Percentiles rank a stretch among this genome's conserved stretches.
These are phyloP conservation scores for Stemphylium vesicarium DNA, from an alignment of 2,329 filamentous ascomycete genomes.

Conservation along the genomic window DNA sequence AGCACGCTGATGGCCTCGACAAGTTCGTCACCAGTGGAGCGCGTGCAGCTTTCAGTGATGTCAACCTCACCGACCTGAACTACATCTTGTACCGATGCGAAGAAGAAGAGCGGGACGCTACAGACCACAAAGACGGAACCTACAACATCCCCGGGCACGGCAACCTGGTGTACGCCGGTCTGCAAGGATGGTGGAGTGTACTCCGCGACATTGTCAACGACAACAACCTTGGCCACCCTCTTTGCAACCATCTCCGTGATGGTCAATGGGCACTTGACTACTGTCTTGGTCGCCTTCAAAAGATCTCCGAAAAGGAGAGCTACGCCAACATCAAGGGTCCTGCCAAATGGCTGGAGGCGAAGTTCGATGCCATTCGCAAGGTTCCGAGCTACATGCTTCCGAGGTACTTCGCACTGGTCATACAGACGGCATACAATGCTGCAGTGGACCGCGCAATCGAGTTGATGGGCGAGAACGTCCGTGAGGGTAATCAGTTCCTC, in stretches of 20 bases:
- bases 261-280: constrained; percentile 95
- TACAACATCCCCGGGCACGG: constrained; percentile 87
- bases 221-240: constrained; percentile 89
- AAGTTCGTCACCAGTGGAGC: constrained; percentile 84
- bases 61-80: constrained; percentile 84
- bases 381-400: constrained; percentile 90
- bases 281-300: constrained; percentile 77
- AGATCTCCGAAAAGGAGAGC: constrained; percentile 67
- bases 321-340: constrained; percentile 69
- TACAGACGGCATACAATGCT: constrained; percentile 86
- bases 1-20: constrained; percentile 83
- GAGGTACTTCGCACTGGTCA: constrained; percentile 87
- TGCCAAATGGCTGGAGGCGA: constrained; percentile 78
- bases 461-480: constrained; percentile 78
- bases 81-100: constrained; percentile 91
- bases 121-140: constrained; percentile 79
- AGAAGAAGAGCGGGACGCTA: constrained; percentile 82
- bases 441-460: constrained; percentile 79
- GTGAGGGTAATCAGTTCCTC: constrained; percentile 84
- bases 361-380: constrained; percentile 83
- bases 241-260: constrained; percentile 90
- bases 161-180: constrained; percentile 86
- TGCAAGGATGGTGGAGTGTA: constrained; percentile 99
- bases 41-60: constrained; percentile 75
- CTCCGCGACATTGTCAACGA: constrained; percentile 82